A percentile compares a stretch with the other conserved stretches of the same genome.
phyloP scores from a whole-genome alignment of 257 asterid genomes.

The Nicotiana otophora region DNA sequence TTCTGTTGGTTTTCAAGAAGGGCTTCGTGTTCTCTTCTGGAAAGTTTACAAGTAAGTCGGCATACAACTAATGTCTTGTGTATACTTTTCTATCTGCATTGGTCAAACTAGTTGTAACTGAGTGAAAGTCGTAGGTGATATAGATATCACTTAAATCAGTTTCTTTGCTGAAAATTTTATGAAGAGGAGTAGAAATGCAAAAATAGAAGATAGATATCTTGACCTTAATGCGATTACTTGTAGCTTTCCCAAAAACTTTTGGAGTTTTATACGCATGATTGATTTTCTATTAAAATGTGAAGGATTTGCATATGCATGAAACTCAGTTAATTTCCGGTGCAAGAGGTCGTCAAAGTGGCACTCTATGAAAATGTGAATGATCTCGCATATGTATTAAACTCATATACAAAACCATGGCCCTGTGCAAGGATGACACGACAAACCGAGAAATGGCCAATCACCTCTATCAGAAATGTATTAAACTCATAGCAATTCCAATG shows the following conservation, averaged over 20 bases:
- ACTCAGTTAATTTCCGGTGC: neutral
- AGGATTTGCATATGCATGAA: neutral
- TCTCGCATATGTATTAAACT: neutral
- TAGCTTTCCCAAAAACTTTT: neutral
- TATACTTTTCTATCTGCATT: neutral
- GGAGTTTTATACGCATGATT: neutral
- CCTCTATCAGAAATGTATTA: too few species aligned
- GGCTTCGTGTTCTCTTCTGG: slow-evolving; percentile 73
- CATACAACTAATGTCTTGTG: neutral
- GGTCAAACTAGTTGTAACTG: neutral
- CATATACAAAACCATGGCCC: neutral
- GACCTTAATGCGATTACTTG: neutral
- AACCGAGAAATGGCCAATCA: too few species aligned
- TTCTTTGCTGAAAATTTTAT: neutral
- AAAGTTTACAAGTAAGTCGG: slow-evolving; percentile 49
- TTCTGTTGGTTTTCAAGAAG: slow-evolving; percentile 83
- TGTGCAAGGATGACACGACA: too few species aligned
- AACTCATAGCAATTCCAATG: neutral
- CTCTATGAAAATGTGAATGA: neutral
- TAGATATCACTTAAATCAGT: neutral
- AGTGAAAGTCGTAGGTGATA: neutral
- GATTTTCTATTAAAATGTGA: neutral
- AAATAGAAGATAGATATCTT: neutral
- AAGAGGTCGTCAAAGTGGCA: neutral
- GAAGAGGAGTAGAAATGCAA: neutral